Evolutionary conservation across 345 rosid genomes (phyloP).

Genomic region (Eucalyptus viminalis): DNA sequence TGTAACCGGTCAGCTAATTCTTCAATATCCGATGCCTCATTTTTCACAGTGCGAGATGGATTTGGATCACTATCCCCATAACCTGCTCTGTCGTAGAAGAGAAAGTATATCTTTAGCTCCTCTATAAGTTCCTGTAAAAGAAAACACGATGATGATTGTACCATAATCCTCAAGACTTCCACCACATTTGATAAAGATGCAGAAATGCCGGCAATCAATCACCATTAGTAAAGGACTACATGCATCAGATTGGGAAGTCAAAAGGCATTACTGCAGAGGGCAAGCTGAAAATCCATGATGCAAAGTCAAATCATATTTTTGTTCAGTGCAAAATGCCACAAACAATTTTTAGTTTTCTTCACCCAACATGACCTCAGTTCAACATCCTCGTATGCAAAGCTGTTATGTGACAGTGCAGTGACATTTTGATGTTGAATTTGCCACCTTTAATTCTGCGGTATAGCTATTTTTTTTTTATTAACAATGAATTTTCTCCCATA

Average conservation of each 20-base stretch:
- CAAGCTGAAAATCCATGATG: neutral
- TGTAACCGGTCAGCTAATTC: slow-evolving; percentile 74
- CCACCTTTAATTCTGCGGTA: too few relatives aligned
- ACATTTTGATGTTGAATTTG: neutral
- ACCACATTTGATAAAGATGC: neutral
- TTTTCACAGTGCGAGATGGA: slow-evolving; percentile 62
- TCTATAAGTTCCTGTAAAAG: slow-evolving; percentile 46
- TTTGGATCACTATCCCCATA: slow-evolving; percentile 93
- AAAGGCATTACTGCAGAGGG: neutral
- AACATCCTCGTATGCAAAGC: neutral
- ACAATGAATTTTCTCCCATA: too few relatives aligned
- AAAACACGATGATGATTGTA: neutral
- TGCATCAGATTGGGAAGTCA: neutral
- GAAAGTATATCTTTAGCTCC: slow-evolving; percentile 41
- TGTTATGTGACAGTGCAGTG: neutral
- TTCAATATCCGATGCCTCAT: slow-evolving; percentile 69
- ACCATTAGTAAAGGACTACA: neutral
- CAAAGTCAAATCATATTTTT: neutral
- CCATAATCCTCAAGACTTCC: neutral
- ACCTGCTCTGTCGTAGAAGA: slow-evolving; percentile 78
- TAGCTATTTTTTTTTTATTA: too few relatives aligned
- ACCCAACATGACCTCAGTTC: neutral
- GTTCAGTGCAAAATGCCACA: neutral
- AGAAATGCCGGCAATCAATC: neutral
- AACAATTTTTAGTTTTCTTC: neutral